Percentiles rank a stretch among this genome's conserved stretches.
Evolutionary conservation across 495 filamentous ascomycete genomes (phyloP).

Genomic region (Penicillium bialowiezense): DNA sequence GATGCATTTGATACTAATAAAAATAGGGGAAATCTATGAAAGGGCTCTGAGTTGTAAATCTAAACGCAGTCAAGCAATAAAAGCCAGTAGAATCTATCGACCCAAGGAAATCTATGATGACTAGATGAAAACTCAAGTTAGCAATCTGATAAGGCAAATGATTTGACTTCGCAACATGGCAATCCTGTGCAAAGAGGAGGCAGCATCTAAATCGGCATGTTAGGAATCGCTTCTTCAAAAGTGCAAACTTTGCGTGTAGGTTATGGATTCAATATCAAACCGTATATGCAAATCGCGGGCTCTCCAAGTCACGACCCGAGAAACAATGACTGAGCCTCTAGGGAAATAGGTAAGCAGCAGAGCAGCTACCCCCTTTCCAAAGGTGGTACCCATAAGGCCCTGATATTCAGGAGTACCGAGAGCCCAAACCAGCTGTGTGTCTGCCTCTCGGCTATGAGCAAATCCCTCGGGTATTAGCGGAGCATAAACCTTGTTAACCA

Average conservation of each 20-base stretch:
- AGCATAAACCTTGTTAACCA: background rate
- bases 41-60: no score
- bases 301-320: background rate
- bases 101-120: no score
- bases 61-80: no score
- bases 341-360: background rate
- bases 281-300: background rate
- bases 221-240: no score
- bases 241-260: background rate
- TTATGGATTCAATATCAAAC: background rate
- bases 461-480: background rate
- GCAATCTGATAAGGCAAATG: no score
- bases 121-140: no score
- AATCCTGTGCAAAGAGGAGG: no score
- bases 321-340: background rate
- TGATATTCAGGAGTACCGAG: background rate
- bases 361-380: slow-evolving; percentile 2
- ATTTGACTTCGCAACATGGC: no score
- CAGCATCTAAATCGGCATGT: no score
- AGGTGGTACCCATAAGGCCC: background rate
- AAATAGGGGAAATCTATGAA: no score
- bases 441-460: background rate
- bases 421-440: background rate
- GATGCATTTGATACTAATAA: no score
- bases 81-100: no score